phyloP scores from a whole-genome alignment of 768 basidiomycete species.

The Coprinellus micaceus region DNA sequence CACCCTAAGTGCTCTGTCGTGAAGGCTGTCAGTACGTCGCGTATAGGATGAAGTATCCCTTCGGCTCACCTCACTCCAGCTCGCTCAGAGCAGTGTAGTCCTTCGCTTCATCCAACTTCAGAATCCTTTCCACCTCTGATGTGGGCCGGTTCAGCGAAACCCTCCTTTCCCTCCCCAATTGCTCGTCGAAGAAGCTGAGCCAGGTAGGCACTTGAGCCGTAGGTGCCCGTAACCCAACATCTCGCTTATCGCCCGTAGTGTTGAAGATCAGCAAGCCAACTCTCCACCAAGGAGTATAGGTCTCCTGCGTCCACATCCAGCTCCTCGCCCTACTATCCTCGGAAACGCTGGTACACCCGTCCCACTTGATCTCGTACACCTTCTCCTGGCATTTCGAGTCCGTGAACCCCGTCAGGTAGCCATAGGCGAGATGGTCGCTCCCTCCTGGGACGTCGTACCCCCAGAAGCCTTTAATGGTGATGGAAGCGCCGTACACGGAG shows the following conservation, averaged over 20 bases:
- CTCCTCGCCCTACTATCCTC: background rate
- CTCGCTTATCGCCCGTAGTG: background rate
- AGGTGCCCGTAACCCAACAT: background rate
- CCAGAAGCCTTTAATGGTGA: background rate
- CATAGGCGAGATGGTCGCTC: background rate
- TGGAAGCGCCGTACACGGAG: background rate
- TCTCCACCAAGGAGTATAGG: background rate
- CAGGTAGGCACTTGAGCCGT: background rate
- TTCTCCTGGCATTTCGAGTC: background rate
- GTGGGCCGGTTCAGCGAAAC: background rate
- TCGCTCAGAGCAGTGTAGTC: background rate
- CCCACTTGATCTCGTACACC: background rate
- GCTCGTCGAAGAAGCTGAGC: background rate
- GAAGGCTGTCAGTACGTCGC: too few species aligned
- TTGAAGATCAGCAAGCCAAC: background rate
- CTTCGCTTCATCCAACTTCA: background rate
- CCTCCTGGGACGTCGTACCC: background rate
- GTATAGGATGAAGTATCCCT: too few species aligned
- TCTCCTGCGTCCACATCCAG: background rate
- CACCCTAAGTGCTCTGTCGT: too few species aligned
- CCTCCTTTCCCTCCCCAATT: background rate
- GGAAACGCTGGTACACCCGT: background rate
- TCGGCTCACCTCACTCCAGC: too few species aligned
- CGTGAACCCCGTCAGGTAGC: background rate
- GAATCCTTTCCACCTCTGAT: background rate